Conservation (phyloP, 495 filamentous ascomycete genomes). For the Penicillium flavigenum region DNA sequence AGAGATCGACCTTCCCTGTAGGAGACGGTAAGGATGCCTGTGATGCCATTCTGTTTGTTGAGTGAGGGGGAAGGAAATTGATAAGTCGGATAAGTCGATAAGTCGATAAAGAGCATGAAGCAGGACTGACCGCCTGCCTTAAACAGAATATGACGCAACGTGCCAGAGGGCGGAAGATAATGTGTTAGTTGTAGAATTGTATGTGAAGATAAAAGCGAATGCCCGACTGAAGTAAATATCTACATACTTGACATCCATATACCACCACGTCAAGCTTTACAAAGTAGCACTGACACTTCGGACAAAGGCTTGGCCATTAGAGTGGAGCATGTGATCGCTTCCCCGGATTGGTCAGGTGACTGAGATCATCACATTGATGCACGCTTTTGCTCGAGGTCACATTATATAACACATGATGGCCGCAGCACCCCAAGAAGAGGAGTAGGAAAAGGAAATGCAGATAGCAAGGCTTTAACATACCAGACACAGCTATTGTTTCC, state of each 20-base stretch:
- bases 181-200: background rate
- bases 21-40: slow-evolving; percentile 20
- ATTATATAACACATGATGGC: slow-evolving; percentile 20
- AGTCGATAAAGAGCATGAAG: slow-evolving; percentile 4
- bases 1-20: slow-evolving; percentile 54
- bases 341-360: slow-evolving; percentile 17
- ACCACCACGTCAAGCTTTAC: background rate
- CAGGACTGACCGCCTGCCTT: slow-evolving; percentile 19
- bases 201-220: too few relatives aligned
- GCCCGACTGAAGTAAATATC: background rate
- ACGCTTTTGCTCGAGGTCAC: slow-evolving; percentile 10
- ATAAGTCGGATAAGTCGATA: slow-evolving; percentile 1
- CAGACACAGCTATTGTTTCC: background rate
- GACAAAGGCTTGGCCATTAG: slow-evolving; percentile 1
- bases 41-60: slow-evolving; percentile 31
- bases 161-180: background rate
- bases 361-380: background rate
- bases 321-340: slow-evolving; percentile 26
- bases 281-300: background rate
- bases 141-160: slow-evolving; percentile 13
- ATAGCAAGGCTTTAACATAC: background rate
- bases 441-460: background rate
- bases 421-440: background rate
- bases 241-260: background rate
- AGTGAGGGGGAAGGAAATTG: slow-evolving; percentile 13